Conservation (phyloP, 495 filamentous ascomycete species). For the Aspergillus saccharolyticus region DNA sequence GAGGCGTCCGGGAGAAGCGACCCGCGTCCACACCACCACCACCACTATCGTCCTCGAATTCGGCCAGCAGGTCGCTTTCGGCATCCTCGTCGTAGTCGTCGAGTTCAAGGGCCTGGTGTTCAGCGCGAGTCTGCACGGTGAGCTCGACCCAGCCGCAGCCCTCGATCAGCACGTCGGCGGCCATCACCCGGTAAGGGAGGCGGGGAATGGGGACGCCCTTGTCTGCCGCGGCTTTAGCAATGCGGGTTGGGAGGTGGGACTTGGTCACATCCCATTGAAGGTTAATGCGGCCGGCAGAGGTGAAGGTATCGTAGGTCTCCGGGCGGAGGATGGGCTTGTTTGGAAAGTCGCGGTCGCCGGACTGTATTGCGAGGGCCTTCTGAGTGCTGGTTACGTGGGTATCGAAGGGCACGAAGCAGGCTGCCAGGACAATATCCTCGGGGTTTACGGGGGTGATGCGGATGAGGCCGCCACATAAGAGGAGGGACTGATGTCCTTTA, state of each 20-base stretch:
- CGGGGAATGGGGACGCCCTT: slow-evolving; percentile 22
- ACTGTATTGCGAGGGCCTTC: slow-evolving; percentile 68
- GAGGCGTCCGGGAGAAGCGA: slow-evolving; percentile 42
- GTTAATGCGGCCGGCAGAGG: slow-evolving; percentile 66
- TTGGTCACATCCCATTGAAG: slow-evolving; percentile 79
- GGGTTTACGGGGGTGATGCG: slow-evolving; percentile 73
- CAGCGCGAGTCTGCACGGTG: slow-evolving; percentile 68
- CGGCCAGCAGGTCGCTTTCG: not conserved
- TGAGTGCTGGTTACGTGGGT: slow-evolving; percentile 70
- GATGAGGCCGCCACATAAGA: slow-evolving; percentile 79
- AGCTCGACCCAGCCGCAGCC: slow-evolving; percentile 93
- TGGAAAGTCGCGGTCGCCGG: slow-evolving; percentile 46
- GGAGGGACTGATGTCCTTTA: slow-evolving; percentile 73
- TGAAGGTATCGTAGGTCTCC: slow-evolving; percentile 47
- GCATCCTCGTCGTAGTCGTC: not conserved
- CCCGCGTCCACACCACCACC: slow-evolving; percentile 14
- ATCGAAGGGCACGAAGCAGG: slow-evolving; percentile 70
- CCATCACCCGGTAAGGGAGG: slow-evolving; percentile 74
- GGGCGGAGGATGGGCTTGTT: slow-evolving; percentile 56
- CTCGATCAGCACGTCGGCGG: slow-evolving; percentile 82
- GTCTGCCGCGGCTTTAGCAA: slow-evolving; percentile 35
- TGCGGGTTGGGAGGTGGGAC: slow-evolving; percentile 33
- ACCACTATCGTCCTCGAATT: slow-evolving; percentile 7
- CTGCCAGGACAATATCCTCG: slow-evolving; percentile 60
- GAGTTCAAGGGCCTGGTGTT: slow-evolving; percentile 12